Evolutionary conservation across 148 eudicot species (phyloP), one percentile per base, ranked within the genome.

Genomic region (Pharnaceum exiguum): DNA sequence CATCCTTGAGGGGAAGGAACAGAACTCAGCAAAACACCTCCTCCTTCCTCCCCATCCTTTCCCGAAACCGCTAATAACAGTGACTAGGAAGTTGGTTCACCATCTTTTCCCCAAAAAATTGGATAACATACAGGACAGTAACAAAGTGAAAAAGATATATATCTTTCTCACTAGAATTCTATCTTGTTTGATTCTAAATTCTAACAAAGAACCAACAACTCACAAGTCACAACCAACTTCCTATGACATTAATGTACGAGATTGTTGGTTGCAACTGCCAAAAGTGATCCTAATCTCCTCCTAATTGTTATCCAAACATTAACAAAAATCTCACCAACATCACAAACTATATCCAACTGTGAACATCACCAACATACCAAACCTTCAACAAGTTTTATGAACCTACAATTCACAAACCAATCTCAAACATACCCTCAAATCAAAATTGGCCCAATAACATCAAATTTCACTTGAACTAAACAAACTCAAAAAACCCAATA

Each of bases 221-320:
- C 67, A 36, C 71, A 51, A 71, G 65, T 65, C 67, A 36, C 72
- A 69, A 72, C 58, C 26, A 73, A 73, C 46, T 23, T 35, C 35
- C 44, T 44, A 43, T 64, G 55, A 29, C 64, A 58, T 50, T 33
- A 46, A 48, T 15, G 71, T 50, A 54, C 51, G 28, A 75, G 69
- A 55, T 23, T 49, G 75, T 69, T 55, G 60, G 73, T 65, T 72
- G 62, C 49, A 76, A 68, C 76, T 23, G 56, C 48, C 70, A 46
- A 51, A 59, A 55, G 24, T 66, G 36, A 48, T 29, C 12, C 62
- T 45, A 53, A 43, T 28, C 51, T 54, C 37, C 30, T 18, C 38
- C 30, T 8, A 66, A 49, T 52, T 44, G 32, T 27, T 53, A 22
- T 46, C 47, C 23, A 56, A 37, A 12, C 52, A 23, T 25, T 18